Evolutionary conservation across 2,329 filamentous ascomycete species (phyloP).

Genomic region (Nigrospora oryzae): DNA sequence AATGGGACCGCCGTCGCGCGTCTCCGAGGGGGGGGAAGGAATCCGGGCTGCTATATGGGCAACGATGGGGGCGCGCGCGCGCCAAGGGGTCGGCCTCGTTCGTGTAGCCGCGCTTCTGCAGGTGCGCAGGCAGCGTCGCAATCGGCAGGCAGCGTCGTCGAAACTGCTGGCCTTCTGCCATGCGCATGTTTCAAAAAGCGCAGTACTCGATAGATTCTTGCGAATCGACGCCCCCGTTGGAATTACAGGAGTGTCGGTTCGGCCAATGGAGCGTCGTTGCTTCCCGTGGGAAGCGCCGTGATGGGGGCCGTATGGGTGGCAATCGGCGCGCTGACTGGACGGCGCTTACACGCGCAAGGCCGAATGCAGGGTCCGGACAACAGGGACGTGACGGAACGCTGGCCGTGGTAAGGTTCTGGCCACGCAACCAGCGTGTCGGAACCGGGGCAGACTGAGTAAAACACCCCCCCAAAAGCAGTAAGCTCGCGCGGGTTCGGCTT

Average conservation of each 20-base stretch:
- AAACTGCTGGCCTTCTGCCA: neutral
- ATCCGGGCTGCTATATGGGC: neutral
- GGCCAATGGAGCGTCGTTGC: neutral
- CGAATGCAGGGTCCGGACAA: neutral
- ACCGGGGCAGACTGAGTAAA: neutral
- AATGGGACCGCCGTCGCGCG: no score
- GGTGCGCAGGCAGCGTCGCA: neutral
- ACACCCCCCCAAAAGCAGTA: neutral
- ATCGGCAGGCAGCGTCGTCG: neutral
- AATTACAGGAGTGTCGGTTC: neutral
- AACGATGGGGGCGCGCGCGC: neutral
- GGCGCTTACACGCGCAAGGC: conserved; percentile 1
- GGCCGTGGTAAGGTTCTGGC: neutral
- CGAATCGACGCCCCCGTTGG: neutral
- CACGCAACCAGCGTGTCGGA: neutral
- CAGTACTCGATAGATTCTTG: neutral
- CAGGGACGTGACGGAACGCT: neutral
- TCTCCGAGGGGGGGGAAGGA: neutral
- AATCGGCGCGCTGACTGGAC: neutral
- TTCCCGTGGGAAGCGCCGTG: conserved; percentile 1
- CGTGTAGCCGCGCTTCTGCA: neutral
- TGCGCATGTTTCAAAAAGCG: conserved; percentile 1
- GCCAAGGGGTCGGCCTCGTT: neutral
- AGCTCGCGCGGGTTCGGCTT: neutral
- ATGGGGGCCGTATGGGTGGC: neutral